Evolutionary conservation across 169 alveolate species (phyloP), one percentile per base, ranked within the genome.

Genomic region (Cryptosporidium muris): DNA sequence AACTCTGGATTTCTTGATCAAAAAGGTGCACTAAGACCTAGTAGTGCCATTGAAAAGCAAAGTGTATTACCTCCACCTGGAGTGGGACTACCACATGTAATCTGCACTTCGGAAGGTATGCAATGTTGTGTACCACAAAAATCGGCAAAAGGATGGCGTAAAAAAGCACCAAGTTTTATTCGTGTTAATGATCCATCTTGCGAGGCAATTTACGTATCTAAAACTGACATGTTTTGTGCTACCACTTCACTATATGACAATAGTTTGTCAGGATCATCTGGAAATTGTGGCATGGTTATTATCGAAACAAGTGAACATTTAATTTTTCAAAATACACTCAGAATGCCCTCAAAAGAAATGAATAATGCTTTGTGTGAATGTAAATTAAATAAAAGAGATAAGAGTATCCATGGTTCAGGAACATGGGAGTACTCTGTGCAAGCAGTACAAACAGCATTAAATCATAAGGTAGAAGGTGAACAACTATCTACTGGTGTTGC

Each of bases 81-180:
- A 9, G 82, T 67, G 48, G 90, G 82, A 7, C 63, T 74, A 37
- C 92, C 92, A 34, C 80, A 74, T 45, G 92, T 89, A 42, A 64
- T 54, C 34, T 89, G 92, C 62, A 82, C 90, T 52, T 25, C 80
- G 48, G 82, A 82, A 45, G 92, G 92, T 3, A 89, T 89, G 92
- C 88, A 88, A 4, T 89, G 92, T 80, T 89, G 92, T 81, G 90
- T 89, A 40, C 92, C 92, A n/a, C 89, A 82, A 38, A 80, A 56
- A 45, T 88, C 92, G 16, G 90, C 88, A 2, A 63, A 67, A 38
- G 81, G 89, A 4, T 89, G 92, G 92, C 56, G 82, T 48, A 81
- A 89, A 40, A 65, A 56, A 16, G 81, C 89, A 16, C 68, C 81
- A 5, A 63, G 82, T 81, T 62, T 80, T 43, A 38, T 74, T 6